Evolutionary conservation across 495 filamentous ascomycete species (phyloP), one percentile per base, ranked within the genome.

Genomic region (Aspergillus homomorphus): DNA sequence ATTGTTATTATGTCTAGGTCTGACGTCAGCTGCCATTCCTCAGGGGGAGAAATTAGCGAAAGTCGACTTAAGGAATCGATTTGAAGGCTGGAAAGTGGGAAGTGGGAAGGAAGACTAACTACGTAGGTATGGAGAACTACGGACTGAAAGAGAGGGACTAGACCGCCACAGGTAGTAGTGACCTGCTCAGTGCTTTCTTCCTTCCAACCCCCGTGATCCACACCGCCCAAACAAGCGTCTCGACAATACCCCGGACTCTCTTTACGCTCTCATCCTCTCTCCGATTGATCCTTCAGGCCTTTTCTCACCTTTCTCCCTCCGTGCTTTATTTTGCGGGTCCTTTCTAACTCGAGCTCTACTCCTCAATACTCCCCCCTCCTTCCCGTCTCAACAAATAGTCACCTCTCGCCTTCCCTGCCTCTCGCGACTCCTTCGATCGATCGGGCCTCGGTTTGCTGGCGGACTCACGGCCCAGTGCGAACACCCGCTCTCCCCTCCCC

Each of bases 151-250:
- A 24, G 33, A 15, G 50, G 50, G n/a, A 53, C 30, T 53, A 49
- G 58, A 54, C 46, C 42, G 53, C 48, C 45, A 46, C 21, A 7
- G 33, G 3, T 28, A 28, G 7, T 38, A 12, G 7, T 38, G 7
- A 38, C 7, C 33, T 38, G 33, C 33, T 38, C 12, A 9, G 33
- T 14, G 12, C 33, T 38, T 14, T 9, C 33, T 38, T 14, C 33
- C 33, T 12, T 12, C 33, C 41, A 15, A 41, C 22, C 38, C 63
- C 54, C 58, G 63, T 66, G 66, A 68, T 65, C 66, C 63, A 70
- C 68, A 68, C 68, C 67, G 65, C 67, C 65, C 53, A 57, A 23
- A 58, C 46, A 54, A 58, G 49, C 54, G 48, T 41, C 53, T 60
- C 54, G 45, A 45, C 24, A 28, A 57, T 51, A 51, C 48, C 48